Conservation (phyloP, 176 grass and related monocot species). For the Metroxylon sagu region DNA sequence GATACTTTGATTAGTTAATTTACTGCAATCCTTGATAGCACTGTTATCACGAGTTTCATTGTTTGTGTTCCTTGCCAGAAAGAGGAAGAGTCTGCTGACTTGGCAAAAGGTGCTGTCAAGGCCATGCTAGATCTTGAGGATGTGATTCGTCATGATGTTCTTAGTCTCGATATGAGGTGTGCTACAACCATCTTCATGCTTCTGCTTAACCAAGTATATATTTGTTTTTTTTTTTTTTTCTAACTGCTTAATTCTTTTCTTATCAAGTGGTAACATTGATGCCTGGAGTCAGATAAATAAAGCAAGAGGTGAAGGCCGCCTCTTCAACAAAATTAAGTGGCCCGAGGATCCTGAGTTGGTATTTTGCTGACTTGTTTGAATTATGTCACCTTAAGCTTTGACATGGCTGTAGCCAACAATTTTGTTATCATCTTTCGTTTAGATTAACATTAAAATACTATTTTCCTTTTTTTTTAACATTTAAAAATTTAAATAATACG, state of each 20-base stretch:
- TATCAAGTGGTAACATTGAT: slow-evolving; percentile 47
- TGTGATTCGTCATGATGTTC: slow-evolving; percentile 64
- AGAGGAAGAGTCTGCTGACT: slow-evolving; percentile 41
- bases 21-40: too few species aligned
- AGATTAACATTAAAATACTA: too few species aligned
- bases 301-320: slow-evolving; percentile 57
- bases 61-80: slow-evolving; percentile 34
- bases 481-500: slow-evolving; percentile 9
- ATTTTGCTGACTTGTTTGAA: slow-evolving; percentile 13
- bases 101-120: slow-evolving; percentile 58
- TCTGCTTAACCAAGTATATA: neutral
- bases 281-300: slow-evolving; percentile 57
- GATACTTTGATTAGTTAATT: too few species aligned
- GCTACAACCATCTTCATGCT: neutral
- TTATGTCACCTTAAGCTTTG: slow-evolving; percentile 1
- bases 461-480: too few species aligned
- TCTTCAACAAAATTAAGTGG: slow-evolving; percentile 77
- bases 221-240: slow-evolving; percentile 6
- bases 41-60: neutral
- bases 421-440: too few species aligned
- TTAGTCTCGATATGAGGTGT: slow-evolving; percentile 70
- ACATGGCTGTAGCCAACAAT: too few species aligned
- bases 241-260: slow-evolving; percentile 17
- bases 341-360: slow-evolving; percentile 69
- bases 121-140: slow-evolving; percentile 85